Evolutionary conservation across 2,329 filamentous ascomycete species (phyloP).

Genomic region (Xylariaceae sp.): DNA sequence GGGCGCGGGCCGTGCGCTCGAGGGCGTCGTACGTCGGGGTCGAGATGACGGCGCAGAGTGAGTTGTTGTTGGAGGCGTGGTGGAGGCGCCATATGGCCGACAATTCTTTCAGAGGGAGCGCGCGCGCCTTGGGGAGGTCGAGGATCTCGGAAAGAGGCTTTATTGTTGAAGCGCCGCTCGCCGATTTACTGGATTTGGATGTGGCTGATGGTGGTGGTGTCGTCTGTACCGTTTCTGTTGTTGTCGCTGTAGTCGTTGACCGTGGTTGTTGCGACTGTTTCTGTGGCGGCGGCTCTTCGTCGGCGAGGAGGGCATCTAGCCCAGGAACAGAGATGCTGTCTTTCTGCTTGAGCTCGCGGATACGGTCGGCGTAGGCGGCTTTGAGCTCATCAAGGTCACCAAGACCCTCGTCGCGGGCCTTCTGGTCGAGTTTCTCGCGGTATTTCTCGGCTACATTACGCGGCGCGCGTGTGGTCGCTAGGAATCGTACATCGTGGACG

Average conservation of each 20-base stretch:
- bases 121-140: slow-evolving; percentile 72
- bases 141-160: slow-evolving; percentile 55
- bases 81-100: slow-evolving; percentile 86
- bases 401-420: slow-evolving; percentile 70
- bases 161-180: slow-evolving; percentile 26
- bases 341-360: slow-evolving; percentile 64
- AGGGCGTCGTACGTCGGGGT: slow-evolving; percentile 70
- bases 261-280: slow-evolving; percentile 28
- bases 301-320: slow-evolving; percentile 30
- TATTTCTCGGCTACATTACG: slow-evolving; percentile 78
- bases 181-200: neutral
- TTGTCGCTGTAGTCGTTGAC: too few species aligned
- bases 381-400: slow-evolving; percentile 72
- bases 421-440: slow-evolving; percentile 75
- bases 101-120: slow-evolving; percentile 75
- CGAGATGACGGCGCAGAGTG: slow-evolving; percentile 81
- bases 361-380: slow-evolving; percentile 80
- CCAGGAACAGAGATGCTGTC: slow-evolving; percentile 51
- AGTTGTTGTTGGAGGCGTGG: slow-evolving; percentile 67
- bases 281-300: slow-evolving; percentile 25
- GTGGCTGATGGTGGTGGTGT: neutral
- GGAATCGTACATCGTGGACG: slow-evolving; percentile 87
- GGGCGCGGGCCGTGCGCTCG: slow-evolving; percentile 62
- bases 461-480: slow-evolving; percentile 70
- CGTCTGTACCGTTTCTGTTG: too few species aligned